Conservation (phyloP, 78 protist genomes). For the Anaeramoeba ignava region DNA sequence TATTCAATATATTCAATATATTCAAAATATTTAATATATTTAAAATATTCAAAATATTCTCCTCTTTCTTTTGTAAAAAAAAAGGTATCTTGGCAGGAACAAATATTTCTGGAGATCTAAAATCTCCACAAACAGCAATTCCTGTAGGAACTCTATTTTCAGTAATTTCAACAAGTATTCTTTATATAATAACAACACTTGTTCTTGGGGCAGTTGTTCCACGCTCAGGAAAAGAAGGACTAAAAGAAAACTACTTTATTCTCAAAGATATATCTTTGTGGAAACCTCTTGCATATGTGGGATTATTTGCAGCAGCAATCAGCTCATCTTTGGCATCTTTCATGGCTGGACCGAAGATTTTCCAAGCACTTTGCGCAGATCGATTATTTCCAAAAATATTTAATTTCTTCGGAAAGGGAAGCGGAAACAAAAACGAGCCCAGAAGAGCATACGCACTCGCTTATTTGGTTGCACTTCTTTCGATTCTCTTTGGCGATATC, state of each 20-base stretch:
- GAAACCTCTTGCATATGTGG: background rate
- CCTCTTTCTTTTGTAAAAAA: too few species aligned
- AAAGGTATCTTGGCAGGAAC: background rate
- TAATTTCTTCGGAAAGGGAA: background rate
- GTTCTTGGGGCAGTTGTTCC: background rate
- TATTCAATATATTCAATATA: too few species aligned
- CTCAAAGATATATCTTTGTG: background rate
- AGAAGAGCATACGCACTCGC: background rate
- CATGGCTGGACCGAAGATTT: background rate
- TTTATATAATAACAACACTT: background rate
- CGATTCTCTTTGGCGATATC: background rate
- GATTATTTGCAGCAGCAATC: background rate
- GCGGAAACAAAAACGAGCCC: background rate
- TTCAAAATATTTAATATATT: too few species aligned
- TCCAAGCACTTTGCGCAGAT: background rate
- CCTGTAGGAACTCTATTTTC: background rate
- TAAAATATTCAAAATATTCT: too few species aligned
- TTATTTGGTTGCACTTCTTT: background rate
- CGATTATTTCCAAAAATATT: background rate
- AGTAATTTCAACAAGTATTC: background rate
- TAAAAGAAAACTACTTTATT: background rate
- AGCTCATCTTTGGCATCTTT: background rate
- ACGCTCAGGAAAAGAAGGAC: background rate
- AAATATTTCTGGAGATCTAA: constrained; percentile 1
- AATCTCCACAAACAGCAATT: background rate